Evolutionary conservation across 2,329 filamentous ascomycete species (phyloP).

Genomic region (Hymenoscyphus occultus): DNA sequence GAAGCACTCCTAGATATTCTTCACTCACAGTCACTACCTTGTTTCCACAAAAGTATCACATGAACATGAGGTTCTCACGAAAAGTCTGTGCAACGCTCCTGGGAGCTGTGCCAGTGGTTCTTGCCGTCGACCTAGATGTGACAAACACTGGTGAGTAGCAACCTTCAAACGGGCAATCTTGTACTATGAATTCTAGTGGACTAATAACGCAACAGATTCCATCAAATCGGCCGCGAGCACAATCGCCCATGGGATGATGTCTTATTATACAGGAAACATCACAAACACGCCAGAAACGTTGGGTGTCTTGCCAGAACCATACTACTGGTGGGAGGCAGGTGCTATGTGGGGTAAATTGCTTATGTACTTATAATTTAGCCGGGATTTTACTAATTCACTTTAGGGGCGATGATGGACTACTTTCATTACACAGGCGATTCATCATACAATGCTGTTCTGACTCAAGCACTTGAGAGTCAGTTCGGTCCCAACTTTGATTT

Average conservation of each 20-base stretch:
- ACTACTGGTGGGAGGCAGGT: conserved; percentile 52
- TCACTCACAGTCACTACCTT: not conserved
- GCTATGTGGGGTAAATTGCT: conserved; percentile 62
- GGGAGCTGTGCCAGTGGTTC: conserved; percentile 3
- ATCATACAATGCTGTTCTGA: conserved; percentile 58
- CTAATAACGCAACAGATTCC: conserved; percentile 45
- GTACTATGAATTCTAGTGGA: not conserved
- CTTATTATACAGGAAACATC: conserved; percentile 62
- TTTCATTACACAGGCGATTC: conserved; percentile 63
- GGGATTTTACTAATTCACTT: too few species aligned
- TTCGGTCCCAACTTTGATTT: conserved; percentile 57
- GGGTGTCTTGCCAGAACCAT: conserved; percentile 61
- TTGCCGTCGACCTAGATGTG: conserved; percentile 7
- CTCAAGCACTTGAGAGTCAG: conserved; percentile 59
- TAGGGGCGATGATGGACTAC: conserved; percentile 58
- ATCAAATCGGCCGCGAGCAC: conserved; percentile 59
- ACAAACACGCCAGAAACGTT: conserved; percentile 53
- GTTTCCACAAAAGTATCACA: not conserved
- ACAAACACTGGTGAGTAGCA: conserved; percentile 4
- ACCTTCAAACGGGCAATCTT: not conserved
- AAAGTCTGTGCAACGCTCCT: conserved; percentile 3
- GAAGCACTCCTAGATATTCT: not conserved
- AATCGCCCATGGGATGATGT: conserved; percentile 59
- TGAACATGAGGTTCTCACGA: conserved; percentile 4
- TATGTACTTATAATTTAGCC: too few species aligned